A percentile compares a stretch with the other conserved stretches of the same genome.
phyloP scores from a whole-genome alignment of 1,284 basidiomycete genomes.

The Sporisorium sorghi region DNA sequence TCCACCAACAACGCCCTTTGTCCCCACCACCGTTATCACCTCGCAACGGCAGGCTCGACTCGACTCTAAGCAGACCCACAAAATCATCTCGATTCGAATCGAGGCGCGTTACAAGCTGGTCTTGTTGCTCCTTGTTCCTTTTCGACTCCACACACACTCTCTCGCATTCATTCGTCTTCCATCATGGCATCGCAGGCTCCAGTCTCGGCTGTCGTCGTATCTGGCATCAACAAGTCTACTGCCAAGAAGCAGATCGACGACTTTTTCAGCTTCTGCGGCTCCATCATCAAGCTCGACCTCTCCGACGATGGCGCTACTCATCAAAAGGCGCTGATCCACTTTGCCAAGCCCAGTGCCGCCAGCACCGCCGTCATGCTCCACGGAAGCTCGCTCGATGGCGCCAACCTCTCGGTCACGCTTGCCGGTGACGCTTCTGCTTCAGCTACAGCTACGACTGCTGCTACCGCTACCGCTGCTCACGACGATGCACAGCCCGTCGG shows the following conservation, averaged over 20 bases:
- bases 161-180: not conserved
- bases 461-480: slow-evolving; percentile 8
- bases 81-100: no score
- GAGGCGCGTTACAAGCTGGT: slow-evolving; percentile 39
- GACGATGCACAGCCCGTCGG: slow-evolving; percentile 40
- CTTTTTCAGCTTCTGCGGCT: slow-evolving; percentile 64
- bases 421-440: slow-evolving; percentile 17
- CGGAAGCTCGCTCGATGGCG: slow-evolving; percentile 59
- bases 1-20: not conserved
- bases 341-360: slow-evolving; percentile 50
- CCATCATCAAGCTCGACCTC: slow-evolving; percentile 47
- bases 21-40: slow-evolving; percentile 1
- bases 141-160: not conserved
- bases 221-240: slow-evolving; percentile 47
- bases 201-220: slow-evolving; percentile 45
- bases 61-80: no score
- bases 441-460: slow-evolving; percentile 18
- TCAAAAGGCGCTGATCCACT: slow-evolving; percentile 46
- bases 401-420: slow-evolving; percentile 45
- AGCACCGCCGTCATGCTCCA: slow-evolving; percentile 60
- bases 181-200: slow-evolving; percentile 28
- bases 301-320: slow-evolving; percentile 32
- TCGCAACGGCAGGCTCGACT: slow-evolving; percentile 9
- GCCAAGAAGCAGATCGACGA: slow-evolving; percentile 58
- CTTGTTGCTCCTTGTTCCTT: slow-evolving; percentile 15